phyloP scores from a whole-genome alignment of 305 asterid genomes.

The Solanum hybrid region DNA sequence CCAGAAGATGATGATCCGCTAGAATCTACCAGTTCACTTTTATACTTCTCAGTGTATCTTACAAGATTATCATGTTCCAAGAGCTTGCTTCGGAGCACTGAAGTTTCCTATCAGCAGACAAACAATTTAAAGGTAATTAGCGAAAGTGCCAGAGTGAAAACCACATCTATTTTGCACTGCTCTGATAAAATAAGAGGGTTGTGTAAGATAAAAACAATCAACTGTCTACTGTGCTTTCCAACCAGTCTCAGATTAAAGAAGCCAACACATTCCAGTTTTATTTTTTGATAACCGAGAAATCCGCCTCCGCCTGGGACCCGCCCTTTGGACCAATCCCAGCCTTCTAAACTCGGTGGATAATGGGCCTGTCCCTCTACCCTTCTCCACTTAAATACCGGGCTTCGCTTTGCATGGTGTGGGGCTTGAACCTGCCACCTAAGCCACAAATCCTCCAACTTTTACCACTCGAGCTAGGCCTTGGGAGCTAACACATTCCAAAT shows the following conservation, averaged over 20 bases:
- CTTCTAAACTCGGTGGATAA: no score
- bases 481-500: not conserved
- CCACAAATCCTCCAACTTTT: no score
- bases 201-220: not conserved
- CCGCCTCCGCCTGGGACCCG: no score
- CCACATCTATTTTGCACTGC: not conserved
- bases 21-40: conserved; percentile 47
- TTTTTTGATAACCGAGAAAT: no score
- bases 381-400: no score
- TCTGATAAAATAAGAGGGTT: not conserved
- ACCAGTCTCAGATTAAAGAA: not conserved
- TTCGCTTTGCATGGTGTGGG: no score
- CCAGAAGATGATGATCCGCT: conserved; percentile 34
- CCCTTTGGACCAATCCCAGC: no score
- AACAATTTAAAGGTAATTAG: not conserved
- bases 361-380: no score
- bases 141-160: not conserved
- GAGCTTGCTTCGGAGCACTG: conserved; percentile 69
- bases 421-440: no score
- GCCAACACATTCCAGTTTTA: not conserved
- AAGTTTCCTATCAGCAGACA: conserved; percentile 53
- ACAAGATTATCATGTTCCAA: conserved; percentile 67
- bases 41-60: conserved; percentile 57
- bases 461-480: no score
- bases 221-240: not conserved